These are phyloP conservation scores for Thielaviopsis populi DNA, from an alignment of 2,329 filamentous ascomycete species.

Conservation along the genomic window DNA sequence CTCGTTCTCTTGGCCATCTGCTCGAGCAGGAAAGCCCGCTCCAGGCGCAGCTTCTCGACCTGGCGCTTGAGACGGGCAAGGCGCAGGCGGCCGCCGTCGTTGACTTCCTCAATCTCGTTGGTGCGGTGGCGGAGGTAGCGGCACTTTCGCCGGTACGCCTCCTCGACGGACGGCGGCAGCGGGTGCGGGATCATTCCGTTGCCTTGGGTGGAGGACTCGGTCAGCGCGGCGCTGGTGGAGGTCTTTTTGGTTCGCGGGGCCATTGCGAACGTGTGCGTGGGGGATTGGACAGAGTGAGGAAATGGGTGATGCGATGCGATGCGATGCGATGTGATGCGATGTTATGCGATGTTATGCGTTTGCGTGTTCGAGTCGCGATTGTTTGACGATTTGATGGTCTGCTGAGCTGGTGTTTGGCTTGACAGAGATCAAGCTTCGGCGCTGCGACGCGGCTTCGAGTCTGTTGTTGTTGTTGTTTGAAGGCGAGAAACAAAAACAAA, in stretches of 20 bases:
- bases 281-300: not conserved
- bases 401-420: not conserved
- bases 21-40: slow-evolving; percentile 61
- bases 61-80: slow-evolving; percentile 68
- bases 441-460: not conserved
- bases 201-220: slow-evolving; percentile 19
- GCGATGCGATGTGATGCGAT: not conserved
- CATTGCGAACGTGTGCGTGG: slow-evolving; percentile 8
- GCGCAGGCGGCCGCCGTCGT: slow-evolving; percentile 67
- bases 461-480: not conserved
- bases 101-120: slow-evolving; percentile 80
- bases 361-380: no score
- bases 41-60: slow-evolving; percentile 81
- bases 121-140: slow-evolving; percentile 85
- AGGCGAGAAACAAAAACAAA: not conserved
- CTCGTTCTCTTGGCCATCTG: slow-evolving; percentile 61
- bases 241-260: slow-evolving; percentile 14
- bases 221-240: slow-evolving; percentile 4
- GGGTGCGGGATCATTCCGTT: slow-evolving; percentile 39
- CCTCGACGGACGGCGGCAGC: slow-evolving; percentile 78
- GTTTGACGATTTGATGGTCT: no score
- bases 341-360: no score
- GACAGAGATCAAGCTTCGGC: not conserved
- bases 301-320: not conserved
- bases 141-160: slow-evolving; percentile 92